A percentile compares a stretch with the other conserved stretches of the same genome.
phyloP scores from a whole-genome alignment of 306 rosid genomes.

The Calophaca sinica region DNA sequence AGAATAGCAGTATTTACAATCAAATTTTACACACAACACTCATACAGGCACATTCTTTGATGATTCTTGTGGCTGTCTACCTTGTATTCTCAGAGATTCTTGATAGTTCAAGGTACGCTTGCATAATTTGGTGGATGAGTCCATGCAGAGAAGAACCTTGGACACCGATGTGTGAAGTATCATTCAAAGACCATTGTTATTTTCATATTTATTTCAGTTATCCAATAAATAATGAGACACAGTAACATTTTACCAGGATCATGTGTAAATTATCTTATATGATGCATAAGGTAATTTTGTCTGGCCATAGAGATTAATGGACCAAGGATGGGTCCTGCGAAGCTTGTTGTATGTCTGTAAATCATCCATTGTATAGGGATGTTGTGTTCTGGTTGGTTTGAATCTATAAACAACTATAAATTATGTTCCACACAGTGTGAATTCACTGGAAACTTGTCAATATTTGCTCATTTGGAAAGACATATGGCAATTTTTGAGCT shows the following conservation, averaged over 20 bases:
- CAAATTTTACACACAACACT: constrained; percentile 7
- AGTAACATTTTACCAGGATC: constrained; percentile 16
- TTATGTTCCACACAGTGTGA: constrained; percentile 5
- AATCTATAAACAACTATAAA: constrained; percentile 23
- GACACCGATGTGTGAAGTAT: constrained; percentile 9
- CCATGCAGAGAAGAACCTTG: constrained; percentile 1
- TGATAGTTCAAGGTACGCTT: constrained; percentile 3
- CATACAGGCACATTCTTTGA: too few relatives aligned
- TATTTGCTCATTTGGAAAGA: constrained; percentile 24
- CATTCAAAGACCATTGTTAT: constrained; percentile 16
- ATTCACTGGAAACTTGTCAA: constrained; percentile 28
- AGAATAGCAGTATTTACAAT: constrained; percentile 29
- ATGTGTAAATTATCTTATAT: constrained; percentile 1
- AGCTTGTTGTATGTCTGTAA: constrained; percentile 23
- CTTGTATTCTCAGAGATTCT: too few relatives aligned
- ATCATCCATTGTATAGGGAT: constrained; percentile 24
- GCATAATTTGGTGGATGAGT: constrained; percentile 21
- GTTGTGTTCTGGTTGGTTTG: too few relatives aligned
- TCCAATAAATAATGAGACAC: constrained; percentile 28
- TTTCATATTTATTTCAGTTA: constrained; percentile 7
- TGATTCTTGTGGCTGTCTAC: too few relatives aligned
- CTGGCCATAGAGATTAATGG: constrained; percentile 4
- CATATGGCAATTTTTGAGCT: constrained; percentile 7
- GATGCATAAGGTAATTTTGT: constrained; percentile 24
- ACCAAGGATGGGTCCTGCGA: neutral